Base-by-base conservation (phyloP, 495 filamentous ascomycete genomes). In the Neurospora sp. region DNA sequence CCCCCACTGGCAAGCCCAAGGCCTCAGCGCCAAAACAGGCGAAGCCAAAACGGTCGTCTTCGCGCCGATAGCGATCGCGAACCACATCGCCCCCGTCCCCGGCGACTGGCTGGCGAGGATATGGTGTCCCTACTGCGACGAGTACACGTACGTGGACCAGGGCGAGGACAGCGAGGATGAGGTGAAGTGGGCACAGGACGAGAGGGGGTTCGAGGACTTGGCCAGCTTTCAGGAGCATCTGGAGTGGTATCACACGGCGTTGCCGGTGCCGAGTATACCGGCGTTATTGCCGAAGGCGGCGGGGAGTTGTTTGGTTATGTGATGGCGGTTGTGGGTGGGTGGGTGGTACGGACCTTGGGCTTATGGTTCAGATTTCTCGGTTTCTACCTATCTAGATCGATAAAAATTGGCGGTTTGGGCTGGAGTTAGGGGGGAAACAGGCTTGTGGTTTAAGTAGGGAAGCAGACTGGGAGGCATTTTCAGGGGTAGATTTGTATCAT, bases 91-190 rank as follows among this genome's bases (percentile, higher is more conserved):
- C 18, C 85, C 85, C 0, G 77, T 79, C 10, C 66, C 71, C 37
- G 82, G 82, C 44, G 83, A 82, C 31, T 86, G 83, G 81, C 81
- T 77, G 73, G 81, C 84, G 27, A 77, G 79, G 31, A 73, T 86
- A 48, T 69, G 82, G 44, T 86, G 85, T 54, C 84, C 85, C 40
- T 83, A 81, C 69, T 86, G 85, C 76, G 85, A 85, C 70, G 84
- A 86, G 70, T 82, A 82, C 70, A 84, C 80, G 39, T 85, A 85
- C 75, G 74, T 84, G 44, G 84, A 85, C 70, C 80, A 83, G 72
- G 84, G 83, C 37, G 82, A 83, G 74, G 79, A 79, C 62, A 77
- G 79, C 66, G 80, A 80, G 62, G 85, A 86, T 48, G 81, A 83
- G 72, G 76, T 83, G 66, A 79, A 76, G 69, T 85, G 83, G 54